These are phyloP conservation scores for Cucumis hystrix DNA, from an alignment of 306 rosid genomes.

Conservation along the genomic window DNA sequence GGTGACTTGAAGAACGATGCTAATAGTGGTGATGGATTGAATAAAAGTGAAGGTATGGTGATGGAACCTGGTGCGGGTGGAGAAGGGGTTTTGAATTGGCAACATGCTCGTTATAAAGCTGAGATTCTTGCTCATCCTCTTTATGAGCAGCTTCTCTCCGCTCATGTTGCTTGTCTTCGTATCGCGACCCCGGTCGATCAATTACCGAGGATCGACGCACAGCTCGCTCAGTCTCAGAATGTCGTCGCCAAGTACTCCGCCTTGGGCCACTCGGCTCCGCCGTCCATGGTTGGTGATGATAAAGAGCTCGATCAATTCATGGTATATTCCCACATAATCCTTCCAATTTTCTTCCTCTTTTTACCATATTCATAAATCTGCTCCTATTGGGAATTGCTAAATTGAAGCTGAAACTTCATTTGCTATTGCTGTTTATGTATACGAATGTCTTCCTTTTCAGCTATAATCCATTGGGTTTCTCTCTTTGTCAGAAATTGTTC, in stretches of 20 bases:
- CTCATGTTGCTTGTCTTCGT: slow-evolving; percentile 86
- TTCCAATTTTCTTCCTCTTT: neutral
- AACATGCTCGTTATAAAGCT: slow-evolving; percentile 63
- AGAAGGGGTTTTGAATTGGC: slow-evolving; percentile 58
- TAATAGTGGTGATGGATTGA: slow-evolving; percentile 10
- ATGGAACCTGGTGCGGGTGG: slow-evolving; percentile 31
- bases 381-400: neutral
- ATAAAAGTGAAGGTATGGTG: slow-evolving; percentile 26
- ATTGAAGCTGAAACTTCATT: neutral
- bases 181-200: slow-evolving; percentile 98
- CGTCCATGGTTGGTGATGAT: slow-evolving; percentile 46
- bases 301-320: slow-evolving; percentile 89
- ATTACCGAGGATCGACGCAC: slow-evolving; percentile 90
- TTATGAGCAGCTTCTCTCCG: slow-evolving; percentile 80
- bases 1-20: slow-evolving; percentile 27
- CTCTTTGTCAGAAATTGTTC: neutral
- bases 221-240: slow-evolving; percentile 88
- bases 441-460: neutral
- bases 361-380: neutral
- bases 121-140: slow-evolving; percentile 82
- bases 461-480: neutral
- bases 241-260: slow-evolving; percentile 86
- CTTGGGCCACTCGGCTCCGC: slow-evolving; percentile 30
- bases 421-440: neutral
- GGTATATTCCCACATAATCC: slow-evolving; percentile 32